phyloP scores from a whole-genome alignment of 805 yeast species.

The Metschnikowia kunwiensis region DNA sequence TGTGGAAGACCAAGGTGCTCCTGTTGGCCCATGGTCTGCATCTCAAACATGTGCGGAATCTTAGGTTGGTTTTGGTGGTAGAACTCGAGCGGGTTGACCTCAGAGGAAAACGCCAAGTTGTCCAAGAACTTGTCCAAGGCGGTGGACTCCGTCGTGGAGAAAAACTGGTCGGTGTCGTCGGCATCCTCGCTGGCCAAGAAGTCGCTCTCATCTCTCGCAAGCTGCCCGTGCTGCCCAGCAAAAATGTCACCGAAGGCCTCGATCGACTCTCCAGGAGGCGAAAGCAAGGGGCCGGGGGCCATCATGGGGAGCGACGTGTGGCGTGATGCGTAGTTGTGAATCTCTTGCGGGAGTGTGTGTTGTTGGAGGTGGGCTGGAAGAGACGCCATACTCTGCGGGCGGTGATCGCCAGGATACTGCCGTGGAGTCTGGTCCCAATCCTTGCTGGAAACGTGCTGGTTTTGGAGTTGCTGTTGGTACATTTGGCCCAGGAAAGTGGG shows the following conservation, averaged over 20 bases:
- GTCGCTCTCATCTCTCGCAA: background rate
- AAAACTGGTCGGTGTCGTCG: conserved; percentile 19
- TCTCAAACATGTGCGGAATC: conserved; percentile 21
- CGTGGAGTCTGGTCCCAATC: conserved; percentile 10
- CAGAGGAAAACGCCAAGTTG: conserved; percentile 32
- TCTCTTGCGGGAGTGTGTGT: background rate
- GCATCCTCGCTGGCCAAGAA: conserved; percentile 6
- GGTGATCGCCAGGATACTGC: conserved; percentile 6
- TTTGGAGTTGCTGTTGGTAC: background rate
- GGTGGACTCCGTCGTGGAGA: conserved; percentile 19
- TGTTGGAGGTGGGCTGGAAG: background rate
- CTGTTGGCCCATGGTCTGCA: conserved; percentile 29
- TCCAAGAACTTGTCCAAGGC: conserved; percentile 41
- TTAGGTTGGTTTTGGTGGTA: conserved; percentile 19
- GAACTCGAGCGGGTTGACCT: conserved; percentile 30
- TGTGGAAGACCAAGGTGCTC: conserved; percentile 11
- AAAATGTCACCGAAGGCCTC: conserved; percentile 3
- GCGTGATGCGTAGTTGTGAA: background rate
- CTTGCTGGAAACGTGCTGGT: background rate
- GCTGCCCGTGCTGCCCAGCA: conserved; percentile 1
- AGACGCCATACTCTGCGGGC: background rate
- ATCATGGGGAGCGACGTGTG: conserved; percentile 1
- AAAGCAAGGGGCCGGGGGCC: conserved; percentile 6
- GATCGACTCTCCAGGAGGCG: conserved; percentile 11
- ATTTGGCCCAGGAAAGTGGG: background rate